A percentile compares a stretch with the other conserved stretches of the same genome.
phyloP scores from a whole-genome alignment of 768 basidiomycete genomes.

The Mycena vulgaris region DNA sequence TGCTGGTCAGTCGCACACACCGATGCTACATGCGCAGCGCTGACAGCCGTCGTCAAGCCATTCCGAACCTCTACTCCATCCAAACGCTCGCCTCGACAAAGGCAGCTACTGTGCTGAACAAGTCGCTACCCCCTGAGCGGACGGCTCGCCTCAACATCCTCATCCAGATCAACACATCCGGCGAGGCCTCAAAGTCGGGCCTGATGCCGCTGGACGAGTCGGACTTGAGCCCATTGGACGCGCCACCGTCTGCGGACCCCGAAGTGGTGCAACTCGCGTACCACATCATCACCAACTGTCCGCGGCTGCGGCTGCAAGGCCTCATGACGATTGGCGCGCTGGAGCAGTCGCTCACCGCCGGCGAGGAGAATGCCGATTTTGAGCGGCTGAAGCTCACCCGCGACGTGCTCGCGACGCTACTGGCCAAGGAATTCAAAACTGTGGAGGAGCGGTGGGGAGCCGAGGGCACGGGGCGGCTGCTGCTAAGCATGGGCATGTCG shows the following conservation, averaged over 20 bases:
- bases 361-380: conserved; percentile 66
- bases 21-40: neutral
- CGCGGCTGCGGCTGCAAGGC: conserved; percentile 82
- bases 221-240: too few species aligned
- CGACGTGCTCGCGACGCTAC: conserved; percentile 63
- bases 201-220: conserved; percentile 69
- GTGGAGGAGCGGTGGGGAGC: conserved; percentile 52
- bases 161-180: conserved; percentile 96
- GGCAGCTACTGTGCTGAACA: conserved; percentile 85
- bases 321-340: conserved; percentile 98
- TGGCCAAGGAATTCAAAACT: conserved; percentile 45
- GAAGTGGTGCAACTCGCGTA: conserved; percentile 79
- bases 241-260: too few species aligned
- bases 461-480: conserved; percentile 43
- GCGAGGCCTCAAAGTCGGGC: conserved; percentile 93
- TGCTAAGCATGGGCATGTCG: conserved; percentile 88
- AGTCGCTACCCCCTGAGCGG: conserved; percentile 73
- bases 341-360: conserved; percentile 73
- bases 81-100: conserved; percentile 91
- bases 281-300: conserved; percentile 81
- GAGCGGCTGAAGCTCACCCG: conserved; percentile 65
- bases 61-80: conserved; percentile 89
- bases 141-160: conserved; percentile 80
- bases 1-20: conserved; percentile 68
- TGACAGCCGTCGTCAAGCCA: conserved; percentile 63